Evolutionary conservation across 1,284 basidiomycete genomes (phyloP), one percentile per base, ranked within the genome.

Genomic region (Cryptococcus floricola): DNA sequence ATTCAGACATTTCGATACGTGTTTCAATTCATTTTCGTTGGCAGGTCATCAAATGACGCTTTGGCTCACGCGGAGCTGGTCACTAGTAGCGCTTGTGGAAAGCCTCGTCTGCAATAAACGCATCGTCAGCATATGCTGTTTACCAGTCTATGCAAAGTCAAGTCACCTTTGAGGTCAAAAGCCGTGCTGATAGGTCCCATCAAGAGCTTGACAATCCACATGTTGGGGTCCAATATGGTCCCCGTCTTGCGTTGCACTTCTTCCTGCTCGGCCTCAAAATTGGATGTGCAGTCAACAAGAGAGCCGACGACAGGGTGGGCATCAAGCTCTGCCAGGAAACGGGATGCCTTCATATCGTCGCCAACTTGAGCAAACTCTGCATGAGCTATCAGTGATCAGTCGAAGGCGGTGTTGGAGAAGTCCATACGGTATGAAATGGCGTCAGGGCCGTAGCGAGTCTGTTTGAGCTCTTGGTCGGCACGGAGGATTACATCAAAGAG

Each of bases 281-380:
- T 73, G 54, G 67, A 68, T 14, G 76, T 78, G 50, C 68, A 67
- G 60, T 79, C 78, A 54, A 79, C 73, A 18, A 79, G 62, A 19
- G 57, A 58, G 50, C 78, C 78, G 57, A 79, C 73, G 19, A 63
- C 45, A 14, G 78, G 78, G 64, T 80, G 70, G 57, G 69, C 68
- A 57, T 80, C 79, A 41, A 79, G 66, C 19, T 64, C 61, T 6
- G 60, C 54, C 16, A 69, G 54, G 65, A 69, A 69, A 44, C 66
- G 60, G 34, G 63, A 61, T 42, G 67, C 67, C 50, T 71, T 73
- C 58, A 66, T 52, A 61, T 79, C 79, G 64, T 77, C 78, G 23
- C 77, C 78, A 58, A 80, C 76, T 63, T 78, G 77, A 14, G 77
- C 76, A 18, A 79, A 68, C 63, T 78, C 46, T 48, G 31, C 8